A percentile compares a stretch with the other conserved stretches of the same genome.
phyloP scores from a whole-genome alignment of 2,329 filamentous ascomycete genomes.

The Pseudodiploospora longispora region DNA sequence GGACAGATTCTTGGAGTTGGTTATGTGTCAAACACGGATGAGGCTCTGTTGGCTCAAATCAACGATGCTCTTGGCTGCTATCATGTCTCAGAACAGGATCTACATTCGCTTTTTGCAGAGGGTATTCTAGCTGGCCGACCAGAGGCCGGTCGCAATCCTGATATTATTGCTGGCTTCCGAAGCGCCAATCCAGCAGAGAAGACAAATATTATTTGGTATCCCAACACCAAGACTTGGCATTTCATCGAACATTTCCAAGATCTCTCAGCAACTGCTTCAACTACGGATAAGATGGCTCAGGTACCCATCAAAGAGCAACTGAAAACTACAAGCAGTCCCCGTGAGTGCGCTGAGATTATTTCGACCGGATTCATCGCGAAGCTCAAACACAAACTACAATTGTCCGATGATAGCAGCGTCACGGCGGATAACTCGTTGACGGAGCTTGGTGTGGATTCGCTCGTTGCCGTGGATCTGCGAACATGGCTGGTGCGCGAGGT shows the following conservation, averaged over 20 bases:
- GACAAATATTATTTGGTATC: neutral
- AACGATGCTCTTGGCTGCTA: too few species aligned
- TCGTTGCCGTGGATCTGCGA: constrained; percentile 31
- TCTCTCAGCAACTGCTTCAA: too few species aligned
- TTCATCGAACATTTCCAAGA: neutral
- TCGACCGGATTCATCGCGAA: too few species aligned
- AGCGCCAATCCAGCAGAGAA: neutral
- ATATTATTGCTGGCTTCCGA: neutral
- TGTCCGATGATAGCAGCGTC: neutral
- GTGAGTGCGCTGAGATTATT: too few species aligned
- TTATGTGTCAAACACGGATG: neutral
- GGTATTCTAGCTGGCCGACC: constrained; percentile 14
- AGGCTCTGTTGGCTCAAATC: too few species aligned
- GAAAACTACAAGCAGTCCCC: too few species aligned
- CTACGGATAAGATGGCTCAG: too few species aligned
- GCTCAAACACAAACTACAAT: too few species aligned
- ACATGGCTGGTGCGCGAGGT: constrained; percentile 41
- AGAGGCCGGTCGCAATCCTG: neutral
- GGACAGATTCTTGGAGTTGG: constrained; percentile 31
- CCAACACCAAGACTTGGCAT: neutral
- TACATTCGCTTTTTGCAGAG: constrained; percentile 24
- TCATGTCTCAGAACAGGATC: constrained; percentile 15
- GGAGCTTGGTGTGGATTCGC: constrained; percentile 16
- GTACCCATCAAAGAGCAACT: too few species aligned
- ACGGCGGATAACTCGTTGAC: neutral